Conservation (phyloP, 495 filamentous ascomycete genomes). For the Opeltia flavorubescens region DNA sequence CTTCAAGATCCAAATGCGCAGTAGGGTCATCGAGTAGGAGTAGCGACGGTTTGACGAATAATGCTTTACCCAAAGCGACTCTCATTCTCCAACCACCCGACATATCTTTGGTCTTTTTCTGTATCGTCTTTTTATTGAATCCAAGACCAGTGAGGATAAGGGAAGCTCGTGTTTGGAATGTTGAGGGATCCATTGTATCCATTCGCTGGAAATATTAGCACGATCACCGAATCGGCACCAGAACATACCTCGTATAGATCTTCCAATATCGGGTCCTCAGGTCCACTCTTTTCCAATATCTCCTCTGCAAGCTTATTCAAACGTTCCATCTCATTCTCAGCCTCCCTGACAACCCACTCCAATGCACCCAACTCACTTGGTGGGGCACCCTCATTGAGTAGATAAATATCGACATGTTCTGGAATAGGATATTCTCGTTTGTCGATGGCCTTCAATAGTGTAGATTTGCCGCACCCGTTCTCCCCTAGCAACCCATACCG, state of each 20-base stretch:
- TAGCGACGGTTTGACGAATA: constrained; percentile 95
- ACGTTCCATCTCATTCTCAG: constrained; percentile 80
- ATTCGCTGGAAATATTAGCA: constrained; percentile 57
- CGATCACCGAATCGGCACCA: constrained; percentile 2
- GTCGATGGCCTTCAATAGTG: constrained; percentile 85
- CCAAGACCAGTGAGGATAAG: constrained; percentile 97
- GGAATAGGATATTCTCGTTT: constrained; percentile 90
- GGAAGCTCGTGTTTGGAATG: constrained; percentile 92
- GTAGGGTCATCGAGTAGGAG: constrained; percentile 96
- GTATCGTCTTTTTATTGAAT: constrained; percentile 93
- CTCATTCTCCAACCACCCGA: constrained; percentile 99
- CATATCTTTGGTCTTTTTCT: constrained; percentile 99
- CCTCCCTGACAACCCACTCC: constrained; percentile 94
- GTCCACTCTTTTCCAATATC: constrained; percentile 79
- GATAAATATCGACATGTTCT: constrained; percentile 95
- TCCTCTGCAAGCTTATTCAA: constrained; percentile 83
- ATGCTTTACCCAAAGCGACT: constrained; percentile 90
- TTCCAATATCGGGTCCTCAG: constrained; percentile 80
- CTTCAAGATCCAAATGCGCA: constrained; percentile 97
- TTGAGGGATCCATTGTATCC: constrained; percentile 99
- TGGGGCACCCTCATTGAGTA: constrained; percentile 95
- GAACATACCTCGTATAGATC: constrained; percentile 79
- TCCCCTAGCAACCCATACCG: constrained; percentile 93
- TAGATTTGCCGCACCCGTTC: constrained; percentile 99
- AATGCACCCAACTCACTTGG: constrained; percentile 77